Conservation (phyloP, 116 monocot species). For the Cymodocea nodosa region DNA sequence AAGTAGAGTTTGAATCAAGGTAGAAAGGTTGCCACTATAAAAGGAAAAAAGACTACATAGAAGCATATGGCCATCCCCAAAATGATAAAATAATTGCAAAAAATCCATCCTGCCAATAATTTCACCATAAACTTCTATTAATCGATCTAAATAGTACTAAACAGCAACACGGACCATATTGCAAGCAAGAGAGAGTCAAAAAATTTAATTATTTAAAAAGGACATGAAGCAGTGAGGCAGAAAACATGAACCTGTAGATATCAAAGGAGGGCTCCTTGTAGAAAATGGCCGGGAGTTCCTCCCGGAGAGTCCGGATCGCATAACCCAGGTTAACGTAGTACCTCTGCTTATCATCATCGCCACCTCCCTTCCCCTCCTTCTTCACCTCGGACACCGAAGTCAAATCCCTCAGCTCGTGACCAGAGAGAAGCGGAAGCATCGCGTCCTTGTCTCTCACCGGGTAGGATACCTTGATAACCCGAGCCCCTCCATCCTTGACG, state of each 20-base stretch:
- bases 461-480: too few species aligned
- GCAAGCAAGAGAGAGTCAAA: not conserved
- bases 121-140: not conserved
- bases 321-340: constrained; percentile 77
- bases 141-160: not conserved
- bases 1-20: too few species aligned
- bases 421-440: too few species aligned
- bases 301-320: constrained; percentile 62
- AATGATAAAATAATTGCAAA: too few species aligned
- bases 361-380: constrained; percentile 19
- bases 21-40: too few species aligned
- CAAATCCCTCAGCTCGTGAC: too few species aligned
- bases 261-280: constrained; percentile 48
- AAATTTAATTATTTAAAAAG: not conserved
- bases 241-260: constrained; percentile 47
- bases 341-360: constrained; percentile 32
- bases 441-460: too few species aligned
- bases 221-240: not conserved
- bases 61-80: too few species aligned
- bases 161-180: not conserved
- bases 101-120: too few species aligned
- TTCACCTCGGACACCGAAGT: not conserved
- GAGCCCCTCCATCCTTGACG: too few species aligned
- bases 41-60: too few species aligned
- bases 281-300: constrained; percentile 57